Evolutionary conservation across 2,329 filamentous ascomycete genomes (phyloP).

Genomic region (Clonostachys solani): DNA sequence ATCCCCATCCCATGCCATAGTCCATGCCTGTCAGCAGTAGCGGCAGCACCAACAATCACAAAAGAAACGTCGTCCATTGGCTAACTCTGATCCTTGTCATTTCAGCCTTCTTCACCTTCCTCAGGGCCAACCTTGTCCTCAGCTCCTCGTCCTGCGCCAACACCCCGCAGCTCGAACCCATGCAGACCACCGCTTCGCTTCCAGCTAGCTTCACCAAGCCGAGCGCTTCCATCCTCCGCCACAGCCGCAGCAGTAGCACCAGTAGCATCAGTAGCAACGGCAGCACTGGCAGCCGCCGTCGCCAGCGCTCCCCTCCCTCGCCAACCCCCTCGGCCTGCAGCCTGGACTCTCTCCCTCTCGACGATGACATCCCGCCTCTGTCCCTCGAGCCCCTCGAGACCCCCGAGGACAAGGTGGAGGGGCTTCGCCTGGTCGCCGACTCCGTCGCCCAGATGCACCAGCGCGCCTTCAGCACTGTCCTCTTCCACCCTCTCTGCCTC

Average conservation of each 20-base stretch:
- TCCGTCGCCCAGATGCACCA: slow-evolving; percentile 80
- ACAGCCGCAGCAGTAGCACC: slow-evolving; percentile 17
- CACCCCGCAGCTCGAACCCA: slow-evolving; percentile 51
- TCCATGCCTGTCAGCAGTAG: neutral
- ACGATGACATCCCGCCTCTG: slow-evolving; percentile 56
- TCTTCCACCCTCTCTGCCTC: slow-evolving; percentile 57
- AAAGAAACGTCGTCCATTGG: neutral
- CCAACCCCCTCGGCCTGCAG: slow-evolving; percentile 31
- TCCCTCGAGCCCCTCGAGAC: slow-evolving; percentile 52
- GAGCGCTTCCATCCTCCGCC: slow-evolving; percentile 42
- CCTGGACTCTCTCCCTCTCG: slow-evolving; percentile 25
- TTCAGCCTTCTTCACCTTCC: slow-evolving; percentile 76
- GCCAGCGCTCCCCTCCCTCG: slow-evolving; percentile 53
- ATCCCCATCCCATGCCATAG: slow-evolving; percentile 1
- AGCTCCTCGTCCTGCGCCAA: slow-evolving; percentile 57
- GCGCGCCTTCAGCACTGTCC: slow-evolving; percentile 55
- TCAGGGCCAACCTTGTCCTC: slow-evolving; percentile 76
- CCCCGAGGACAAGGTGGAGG: slow-evolving; percentile 59
- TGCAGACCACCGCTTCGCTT: slow-evolving; percentile 17
- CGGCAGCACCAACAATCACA: neutral
- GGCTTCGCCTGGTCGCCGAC: slow-evolving; percentile 72
- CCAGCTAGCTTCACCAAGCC: slow-evolving; percentile 33
- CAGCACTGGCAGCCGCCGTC: slow-evolving; percentile 29
- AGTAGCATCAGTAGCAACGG: slow-evolving; percentile 22
- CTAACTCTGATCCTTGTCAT: neutral